Percentiles rank a stretch among this genome's conserved stretches.
Conservation (phyloP, 371 early-diverging fungal species). For the Rhizopus delemar region DNA sequence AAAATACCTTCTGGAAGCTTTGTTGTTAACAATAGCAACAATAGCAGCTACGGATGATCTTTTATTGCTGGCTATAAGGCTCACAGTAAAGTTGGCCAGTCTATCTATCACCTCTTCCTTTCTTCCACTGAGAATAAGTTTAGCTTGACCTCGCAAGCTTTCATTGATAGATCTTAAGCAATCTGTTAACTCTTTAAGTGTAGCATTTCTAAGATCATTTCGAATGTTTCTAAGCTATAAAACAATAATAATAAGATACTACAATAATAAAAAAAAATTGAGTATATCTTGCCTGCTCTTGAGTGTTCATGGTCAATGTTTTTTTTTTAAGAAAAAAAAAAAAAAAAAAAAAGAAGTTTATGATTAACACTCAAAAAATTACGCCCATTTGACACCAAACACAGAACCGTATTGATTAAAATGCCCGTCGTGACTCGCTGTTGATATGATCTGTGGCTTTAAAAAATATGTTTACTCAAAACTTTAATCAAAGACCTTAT, state of each 20-base stretch:
- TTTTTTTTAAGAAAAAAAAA: no score
- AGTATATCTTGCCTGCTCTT: background rate
- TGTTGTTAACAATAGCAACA: slow-evolving; percentile 19
- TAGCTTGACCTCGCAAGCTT: background rate
- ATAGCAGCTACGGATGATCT: background rate
- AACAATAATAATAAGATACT: background rate
- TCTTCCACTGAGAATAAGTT: slow-evolving; percentile 11
- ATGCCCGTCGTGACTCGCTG: no score
- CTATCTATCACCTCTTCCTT: slow-evolving; percentile 15
- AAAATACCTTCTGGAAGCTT: slow-evolving; percentile 17
- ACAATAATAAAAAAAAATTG: background rate
- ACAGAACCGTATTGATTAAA: no score
- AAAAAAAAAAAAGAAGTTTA: background rate
- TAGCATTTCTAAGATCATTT: slow-evolving; percentile 15
- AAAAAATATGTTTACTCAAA: no score
- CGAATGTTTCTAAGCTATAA: background rate
- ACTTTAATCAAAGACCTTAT: no score
- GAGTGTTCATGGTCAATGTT: background rate
- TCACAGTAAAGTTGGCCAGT: slow-evolving; percentile 4
- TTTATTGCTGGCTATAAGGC: background rate
- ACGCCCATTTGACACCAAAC: no score
- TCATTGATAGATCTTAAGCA: slow-evolving; percentile 18
- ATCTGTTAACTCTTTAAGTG: slow-evolving; percentile 16
- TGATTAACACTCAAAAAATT: no score
- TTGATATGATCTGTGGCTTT: no score